Base-by-base conservation (phyloP, 192 early-diverging fungal genomes). In the Borealophlyctis nickersoniae region DNA sequence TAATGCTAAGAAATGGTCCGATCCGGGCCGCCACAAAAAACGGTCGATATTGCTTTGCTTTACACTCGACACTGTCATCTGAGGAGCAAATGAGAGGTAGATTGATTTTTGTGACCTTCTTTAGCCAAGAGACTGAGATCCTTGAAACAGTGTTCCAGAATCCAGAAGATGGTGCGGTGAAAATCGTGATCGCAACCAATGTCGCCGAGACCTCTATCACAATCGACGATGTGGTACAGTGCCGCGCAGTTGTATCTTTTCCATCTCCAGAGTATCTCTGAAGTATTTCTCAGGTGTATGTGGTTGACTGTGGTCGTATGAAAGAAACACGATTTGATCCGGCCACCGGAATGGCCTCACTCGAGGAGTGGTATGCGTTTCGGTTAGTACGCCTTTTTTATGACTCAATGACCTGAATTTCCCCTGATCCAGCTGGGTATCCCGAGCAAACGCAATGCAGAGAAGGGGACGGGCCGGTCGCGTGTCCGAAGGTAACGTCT, bases 151-250 rank as follows among this genome's bases (percentile, higher is more conserved):
- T 90, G 24, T 92, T 92, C 66, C 80, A 85, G 50, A 50, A 65
- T 2, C 79, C 85, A 0, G 77, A 81, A 0, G 53, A 58, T 2
- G 78, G 81, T 14, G 49, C 78, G 4, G 72, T 85, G 31, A 92
- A 92, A 68, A 81, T 92, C 60, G 84, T 92, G 14, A 73, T 91
- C 30, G 81, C 89, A 0, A 92, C 90, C n/a, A 92, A 90, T 56
- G 84, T 92, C 35, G 90, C 90, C 2, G 90, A 91, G 68, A 92
- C 90, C 0, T 76, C 77, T 64, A 88, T 92, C 58, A 92, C 95
- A 0, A 64, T 81, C 73, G 87, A 92, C 23, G 90, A 92, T 76
- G 81, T 89, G 3, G 87, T 30, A n/a, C n/a, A n/a, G n/a, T n/a
- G n/a, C n/a, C n/a, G n/a, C n/a, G n/a, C 19, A 19, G 39, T 45